Percentiles rank a stretch among this genome's conserved stretches.
Evolutionary conservation across 2,329 filamentous ascomycete genomes (phyloP).

Genomic region (Berkeleyomyces basicola): DNA sequence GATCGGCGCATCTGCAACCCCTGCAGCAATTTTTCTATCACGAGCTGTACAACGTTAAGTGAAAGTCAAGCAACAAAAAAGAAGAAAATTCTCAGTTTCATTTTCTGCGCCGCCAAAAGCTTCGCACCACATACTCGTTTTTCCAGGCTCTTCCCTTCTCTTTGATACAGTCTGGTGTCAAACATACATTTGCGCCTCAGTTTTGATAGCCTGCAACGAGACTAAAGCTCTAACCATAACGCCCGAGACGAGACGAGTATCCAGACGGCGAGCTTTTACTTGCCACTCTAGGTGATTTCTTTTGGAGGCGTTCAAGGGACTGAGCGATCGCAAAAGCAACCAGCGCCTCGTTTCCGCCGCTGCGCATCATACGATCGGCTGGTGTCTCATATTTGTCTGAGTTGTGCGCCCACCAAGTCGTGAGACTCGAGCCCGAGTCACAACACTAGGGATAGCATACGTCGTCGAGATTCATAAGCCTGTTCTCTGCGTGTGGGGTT

Average conservation of each 20-base stretch:
- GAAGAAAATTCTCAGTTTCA: not conserved
- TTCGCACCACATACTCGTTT: not conserved
- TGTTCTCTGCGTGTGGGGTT: not conserved
- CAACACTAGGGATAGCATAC: not conserved
- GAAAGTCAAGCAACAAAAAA: not conserved
- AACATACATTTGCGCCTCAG: no score
- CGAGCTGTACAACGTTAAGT: not conserved
- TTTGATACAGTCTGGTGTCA: no score
- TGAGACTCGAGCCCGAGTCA: not conserved
- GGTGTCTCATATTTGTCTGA: not conserved
- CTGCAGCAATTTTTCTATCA: slow-evolving; percentile 2
- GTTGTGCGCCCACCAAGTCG: not conserved
- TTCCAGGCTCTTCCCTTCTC: no score
- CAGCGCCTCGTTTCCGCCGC: not conserved
- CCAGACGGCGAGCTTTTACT: no score
- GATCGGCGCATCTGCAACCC: not conserved
- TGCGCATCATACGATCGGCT: not conserved
- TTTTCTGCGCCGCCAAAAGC: not conserved
- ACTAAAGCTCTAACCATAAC: no score
- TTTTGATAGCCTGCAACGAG: no score
- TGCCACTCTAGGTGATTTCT: not conserved
- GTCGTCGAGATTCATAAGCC: not conserved
- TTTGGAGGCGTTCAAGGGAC: not conserved
- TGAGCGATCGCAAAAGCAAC: not conserved
- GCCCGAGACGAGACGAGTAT: no score